These are phyloP conservation scores for Sclerotinia trifoliorum DNA, from an alignment of 2,329 filamentous ascomycete genomes.

Conservation along the genomic window DNA sequence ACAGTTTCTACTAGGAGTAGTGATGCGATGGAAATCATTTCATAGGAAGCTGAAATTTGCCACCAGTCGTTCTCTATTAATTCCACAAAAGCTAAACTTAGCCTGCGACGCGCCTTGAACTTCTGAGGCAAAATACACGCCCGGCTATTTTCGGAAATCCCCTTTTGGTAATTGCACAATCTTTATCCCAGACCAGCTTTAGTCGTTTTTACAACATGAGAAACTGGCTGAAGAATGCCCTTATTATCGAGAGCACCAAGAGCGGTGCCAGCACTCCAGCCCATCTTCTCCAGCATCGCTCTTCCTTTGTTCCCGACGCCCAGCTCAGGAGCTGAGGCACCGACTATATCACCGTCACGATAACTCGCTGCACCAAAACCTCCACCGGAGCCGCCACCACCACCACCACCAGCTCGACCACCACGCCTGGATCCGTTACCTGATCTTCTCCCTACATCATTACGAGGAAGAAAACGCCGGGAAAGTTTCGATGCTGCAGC, in stretches of 20 bases:
- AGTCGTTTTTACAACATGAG: slow-evolving; percentile 80
- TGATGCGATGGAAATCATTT: neutral
- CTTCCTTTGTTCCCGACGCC: slow-evolving; percentile 79
- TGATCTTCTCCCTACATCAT: slow-evolving; percentile 45
- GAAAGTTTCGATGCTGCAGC: slow-evolving; percentile 48
- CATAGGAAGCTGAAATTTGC: neutral
- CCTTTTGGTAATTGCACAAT: neutral
- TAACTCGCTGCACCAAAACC: slow-evolving; percentile 55
- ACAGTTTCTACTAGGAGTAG: neutral
- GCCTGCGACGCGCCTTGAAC: neutral
- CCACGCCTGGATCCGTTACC: slow-evolving; percentile 38
- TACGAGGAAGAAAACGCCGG: slow-evolving; percentile 56
- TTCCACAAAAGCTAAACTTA: neutral
- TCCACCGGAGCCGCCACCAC: slow-evolving; percentile 38
- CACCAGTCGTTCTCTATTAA: neutral
- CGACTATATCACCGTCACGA: slow-evolving; percentile 84
- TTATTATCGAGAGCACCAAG: slow-evolving; percentile 81
- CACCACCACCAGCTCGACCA: slow-evolving; percentile 39
- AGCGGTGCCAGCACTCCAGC: slow-evolving; percentile 84
- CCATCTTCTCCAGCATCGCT: slow-evolving; percentile 94
- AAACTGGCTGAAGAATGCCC: slow-evolving; percentile 82
- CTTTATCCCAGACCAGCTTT: slow-evolving; percentile 73
- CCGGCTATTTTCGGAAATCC: neutral
- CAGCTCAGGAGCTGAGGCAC: slow-evolving; percentile 79
- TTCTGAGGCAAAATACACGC: too few species aligned